Percentiles rank a stretch among this genome's conserved stretches.
Conservation (phyloP, 371 early-diverging fungal genomes). For the Mucor mucedo region DNA sequence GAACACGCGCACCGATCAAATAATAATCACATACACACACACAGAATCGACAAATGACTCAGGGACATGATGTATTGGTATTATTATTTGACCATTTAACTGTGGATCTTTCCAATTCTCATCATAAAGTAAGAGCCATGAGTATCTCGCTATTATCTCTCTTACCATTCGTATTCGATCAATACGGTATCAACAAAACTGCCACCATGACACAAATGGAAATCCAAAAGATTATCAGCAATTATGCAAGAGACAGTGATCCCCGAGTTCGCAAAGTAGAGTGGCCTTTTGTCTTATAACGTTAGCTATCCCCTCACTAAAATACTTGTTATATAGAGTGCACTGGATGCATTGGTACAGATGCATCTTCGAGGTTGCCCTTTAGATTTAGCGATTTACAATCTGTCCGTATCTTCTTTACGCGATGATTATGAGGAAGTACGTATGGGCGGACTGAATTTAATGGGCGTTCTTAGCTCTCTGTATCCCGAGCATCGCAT, state of each 20-base stretch:
- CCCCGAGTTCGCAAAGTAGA: conserved; percentile 50
- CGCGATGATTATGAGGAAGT: conserved; percentile 75
- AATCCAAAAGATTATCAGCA: conserved; percentile 57
- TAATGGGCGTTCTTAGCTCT: conserved; percentile 61
- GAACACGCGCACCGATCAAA: too few species aligned
- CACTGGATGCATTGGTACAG: conserved; percentile 55
- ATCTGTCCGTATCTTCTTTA: conserved; percentile 61
- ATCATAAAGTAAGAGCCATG: conserved; percentile 57
- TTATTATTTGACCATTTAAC: conserved; percentile 39
- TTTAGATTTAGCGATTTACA: conserved; percentile 58
- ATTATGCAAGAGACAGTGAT: conserved; percentile 59
- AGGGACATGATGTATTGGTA: conserved; percentile 20
- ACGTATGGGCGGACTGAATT: conserved; percentile 66
- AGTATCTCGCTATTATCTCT: conserved; percentile 52
- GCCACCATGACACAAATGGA: conserved; percentile 29
- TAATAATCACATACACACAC: too few species aligned
- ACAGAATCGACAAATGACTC: conserved; percentile 34
- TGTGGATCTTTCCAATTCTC: conserved; percentile 50
- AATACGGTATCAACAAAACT: conserved; percentile 4
- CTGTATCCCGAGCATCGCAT: conserved; percentile 57
- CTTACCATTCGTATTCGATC: conserved; percentile 41
- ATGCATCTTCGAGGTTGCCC: conserved; percentile 58
- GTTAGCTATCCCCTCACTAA: not conserved
- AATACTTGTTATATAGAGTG: conserved; percentile 34
- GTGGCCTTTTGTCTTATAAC: not conserved